Evolutionary conservation across 805 yeast species (phyloP).

Genomic region (Blastobotrys robertii): DNA sequence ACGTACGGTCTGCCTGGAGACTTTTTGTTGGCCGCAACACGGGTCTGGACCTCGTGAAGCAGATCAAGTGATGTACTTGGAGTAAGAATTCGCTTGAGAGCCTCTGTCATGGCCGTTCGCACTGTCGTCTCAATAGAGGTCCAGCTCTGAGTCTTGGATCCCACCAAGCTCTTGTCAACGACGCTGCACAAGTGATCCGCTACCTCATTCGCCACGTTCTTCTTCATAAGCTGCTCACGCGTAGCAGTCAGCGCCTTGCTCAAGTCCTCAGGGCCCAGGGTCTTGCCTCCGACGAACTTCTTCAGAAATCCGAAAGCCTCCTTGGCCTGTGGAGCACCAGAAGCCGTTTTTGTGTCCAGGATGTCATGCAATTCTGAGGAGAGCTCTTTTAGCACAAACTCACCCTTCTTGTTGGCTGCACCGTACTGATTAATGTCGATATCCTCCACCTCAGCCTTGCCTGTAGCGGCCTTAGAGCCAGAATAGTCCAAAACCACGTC

Average conservation of each 20-base stretch:
- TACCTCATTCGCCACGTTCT: conserved; percentile 86
- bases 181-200: conserved; percentile 62
- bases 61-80: conserved; percentile 88
- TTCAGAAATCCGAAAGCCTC: conserved; percentile 43
- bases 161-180: conserved; percentile 60
- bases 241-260: conserved; percentile 54
- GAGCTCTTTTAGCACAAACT: conserved; percentile 56
- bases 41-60: conserved; percentile 60
- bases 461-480: conserved; percentile 12
- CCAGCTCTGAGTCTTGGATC: conserved; percentile 63
- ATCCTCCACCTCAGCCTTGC: conserved; percentile 17
- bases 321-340: neutral
- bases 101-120: conserved; percentile 47
- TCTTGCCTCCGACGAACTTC: conserved; percentile 59
- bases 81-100: conserved; percentile 59
- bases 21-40: conserved; percentile 25
- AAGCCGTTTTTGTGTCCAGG: conserved; percentile 14
- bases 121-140: conserved; percentile 68
- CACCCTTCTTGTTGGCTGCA: conserved; percentile 38
- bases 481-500: conserved; percentile 49
- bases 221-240: conserved; percentile 67
- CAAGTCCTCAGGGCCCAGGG: conserved; percentile 53
- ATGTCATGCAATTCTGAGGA: conserved; percentile 42
- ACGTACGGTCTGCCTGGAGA: conserved; percentile 57
- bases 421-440: conserved; percentile 31